Evolutionary conservation across 192 early-diverging fungal species (phyloP).

Genomic region (Haplosporangium gracile): DNA sequence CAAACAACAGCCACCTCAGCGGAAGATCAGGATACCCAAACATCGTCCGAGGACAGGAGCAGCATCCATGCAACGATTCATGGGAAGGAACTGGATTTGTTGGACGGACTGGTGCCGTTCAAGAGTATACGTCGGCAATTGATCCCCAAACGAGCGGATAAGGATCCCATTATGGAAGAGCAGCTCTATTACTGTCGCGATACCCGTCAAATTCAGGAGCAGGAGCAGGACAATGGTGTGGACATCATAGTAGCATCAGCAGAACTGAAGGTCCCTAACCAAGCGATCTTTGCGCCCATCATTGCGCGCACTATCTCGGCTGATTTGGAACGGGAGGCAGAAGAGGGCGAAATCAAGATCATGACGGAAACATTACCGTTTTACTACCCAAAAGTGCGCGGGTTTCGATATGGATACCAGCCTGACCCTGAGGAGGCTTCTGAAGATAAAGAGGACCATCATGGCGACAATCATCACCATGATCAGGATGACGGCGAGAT

Average conservation of each 20-base stretch:
- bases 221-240: background rate
- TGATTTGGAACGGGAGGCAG: background rate
- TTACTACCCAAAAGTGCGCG: conserved; percentile 65
- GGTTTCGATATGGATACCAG: conserved; percentile 44
- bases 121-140: conserved; percentile 52
- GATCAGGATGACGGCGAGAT: background rate
- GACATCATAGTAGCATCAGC: background rate
- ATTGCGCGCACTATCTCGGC: background rate
- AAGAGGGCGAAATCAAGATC: conserved; percentile 8
- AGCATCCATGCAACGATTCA: background rate
- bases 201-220: background rate
- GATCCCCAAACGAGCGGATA: conserved; percentile 62
- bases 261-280: background rate
- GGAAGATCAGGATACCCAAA: conserved; percentile 60
- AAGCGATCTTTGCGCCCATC: conserved; percentile 14
- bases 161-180: conserved; percentile 61
- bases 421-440: conserved; percentile 28
- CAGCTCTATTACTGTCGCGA: conserved; percentile 49
- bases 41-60: conserved; percentile 28
- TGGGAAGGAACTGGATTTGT: background rate
- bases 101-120: conserved; percentile 19
- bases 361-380: conserved; percentile 46
- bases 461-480: background rate
- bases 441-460: conserved; percentile 21
- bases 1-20: background rate